phyloP scores from a whole-genome alignment of 768 basidiomycete species.

The Lentinula lateritia region DNA sequence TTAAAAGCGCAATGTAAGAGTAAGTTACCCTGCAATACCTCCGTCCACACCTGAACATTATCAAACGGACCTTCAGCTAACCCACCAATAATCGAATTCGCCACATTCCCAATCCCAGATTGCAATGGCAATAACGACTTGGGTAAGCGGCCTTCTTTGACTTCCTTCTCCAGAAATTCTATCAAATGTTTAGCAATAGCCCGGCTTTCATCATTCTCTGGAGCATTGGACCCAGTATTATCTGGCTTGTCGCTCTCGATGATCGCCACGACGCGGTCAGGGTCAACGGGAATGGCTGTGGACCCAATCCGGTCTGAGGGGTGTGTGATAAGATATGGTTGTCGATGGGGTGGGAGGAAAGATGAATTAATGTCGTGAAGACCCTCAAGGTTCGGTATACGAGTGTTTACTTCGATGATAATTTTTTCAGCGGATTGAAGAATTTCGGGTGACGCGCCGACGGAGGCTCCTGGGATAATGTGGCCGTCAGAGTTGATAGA shows the following conservation, averaged over 20 bases:
- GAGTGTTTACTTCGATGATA: constrained; percentile 46
- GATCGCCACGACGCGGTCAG: constrained; percentile 43
- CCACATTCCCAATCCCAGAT: constrained; percentile 44
- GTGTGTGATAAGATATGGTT: constrained; percentile 38
- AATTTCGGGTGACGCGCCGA: constrained; percentile 44
- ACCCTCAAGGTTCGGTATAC: constrained; percentile 39
- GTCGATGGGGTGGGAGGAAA: constrained; percentile 36
- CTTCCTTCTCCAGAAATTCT: constrained; percentile 36
- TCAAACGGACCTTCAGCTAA: constrained; percentile 44
- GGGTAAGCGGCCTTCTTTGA: constrained; percentile 34
- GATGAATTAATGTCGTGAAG: constrained; percentile 44
- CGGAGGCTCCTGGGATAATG: constrained; percentile 42
- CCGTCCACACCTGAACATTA: constrained; percentile 45
- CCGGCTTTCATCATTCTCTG: constrained; percentile 35
- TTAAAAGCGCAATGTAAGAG: not conserved
- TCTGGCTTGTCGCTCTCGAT: constrained; percentile 35
- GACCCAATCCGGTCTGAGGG: constrained; percentile 39
- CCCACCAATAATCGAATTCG: constrained; percentile 45
- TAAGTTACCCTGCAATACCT: constrained; percentile 34
- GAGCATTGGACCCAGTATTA: constrained; percentile 39
- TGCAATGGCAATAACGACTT: constrained; percentile 38
- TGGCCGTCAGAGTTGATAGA: constrained; percentile 42
- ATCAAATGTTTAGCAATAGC: constrained; percentile 41
- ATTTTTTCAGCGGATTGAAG: constrained; percentile 43
- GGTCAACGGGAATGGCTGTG: constrained; percentile 40